phyloP scores from a whole-genome alignment of 192 early-diverging fungal species.

The Dissophora ornata region DNA sequence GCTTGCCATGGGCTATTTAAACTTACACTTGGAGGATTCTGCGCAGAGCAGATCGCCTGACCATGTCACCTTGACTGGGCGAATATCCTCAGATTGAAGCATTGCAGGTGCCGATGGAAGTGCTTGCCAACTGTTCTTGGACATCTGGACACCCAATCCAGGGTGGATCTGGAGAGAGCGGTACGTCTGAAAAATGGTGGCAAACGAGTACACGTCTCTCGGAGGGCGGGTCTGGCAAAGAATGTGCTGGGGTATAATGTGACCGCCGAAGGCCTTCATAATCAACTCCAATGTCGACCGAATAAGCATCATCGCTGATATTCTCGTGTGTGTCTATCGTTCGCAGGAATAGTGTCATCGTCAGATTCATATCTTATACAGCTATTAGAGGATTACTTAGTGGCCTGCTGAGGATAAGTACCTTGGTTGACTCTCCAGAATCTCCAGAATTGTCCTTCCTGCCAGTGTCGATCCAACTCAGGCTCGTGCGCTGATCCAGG shows the following conservation, averaged over 20 bases:
- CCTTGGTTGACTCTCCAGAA: constrained; percentile 6
- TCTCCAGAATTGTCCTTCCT: not conserved
- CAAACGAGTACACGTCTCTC: constrained; percentile 27
- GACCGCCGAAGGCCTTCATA: constrained; percentile 43
- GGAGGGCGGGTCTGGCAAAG: not conserved
- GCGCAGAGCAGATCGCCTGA: constrained; percentile 17
- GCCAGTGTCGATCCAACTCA: constrained; percentile 47
- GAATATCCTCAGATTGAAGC: not conserved
- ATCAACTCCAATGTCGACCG: constrained; percentile 39
- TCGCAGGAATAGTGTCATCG: not conserved
- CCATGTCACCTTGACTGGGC: constrained; percentile 15
- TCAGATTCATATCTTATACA: not conserved
- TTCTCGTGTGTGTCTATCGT: constrained; percentile 16
- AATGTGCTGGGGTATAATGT: constrained; percentile 41
- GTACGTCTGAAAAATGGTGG: constrained; percentile 32
- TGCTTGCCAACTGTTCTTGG: constrained; percentile 35
- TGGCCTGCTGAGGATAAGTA: no score
- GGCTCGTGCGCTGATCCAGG: constrained; percentile 33
- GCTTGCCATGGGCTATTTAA: not conserved
- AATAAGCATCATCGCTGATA: constrained; percentile 19
- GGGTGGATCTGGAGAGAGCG: constrained; percentile 40
- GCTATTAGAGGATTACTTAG: not conserved
- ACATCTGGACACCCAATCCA: constrained; percentile 38
- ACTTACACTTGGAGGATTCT: constrained; percentile 17
- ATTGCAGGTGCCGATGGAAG: constrained; percentile 12